A percentile compares a stretch with the other conserved stretches of the same genome.
phyloP scores from a whole-genome alignment of 352 stramenopile species.

The Phytophthora chlamydospora region DNA sequence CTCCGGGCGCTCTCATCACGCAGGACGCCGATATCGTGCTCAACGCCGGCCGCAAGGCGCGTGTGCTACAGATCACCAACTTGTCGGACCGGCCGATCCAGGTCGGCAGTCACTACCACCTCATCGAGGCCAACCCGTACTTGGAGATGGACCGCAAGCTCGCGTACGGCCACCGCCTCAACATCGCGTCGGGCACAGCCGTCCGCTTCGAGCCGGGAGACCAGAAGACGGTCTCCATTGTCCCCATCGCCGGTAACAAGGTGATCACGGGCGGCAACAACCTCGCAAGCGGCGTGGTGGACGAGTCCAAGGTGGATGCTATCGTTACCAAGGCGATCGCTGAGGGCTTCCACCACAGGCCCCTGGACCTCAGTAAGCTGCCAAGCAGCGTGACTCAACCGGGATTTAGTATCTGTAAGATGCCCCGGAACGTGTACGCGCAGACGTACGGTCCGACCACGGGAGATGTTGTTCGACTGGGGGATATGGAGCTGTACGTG shows the following conservation, averaged over 20 bases:
- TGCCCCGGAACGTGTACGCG: conserved; percentile 82
- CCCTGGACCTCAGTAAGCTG: conserved; percentile 35
- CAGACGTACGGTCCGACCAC: conserved; percentile 94
- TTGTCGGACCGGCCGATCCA: conserved; percentile 95
- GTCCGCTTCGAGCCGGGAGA: conserved; percentile 97
- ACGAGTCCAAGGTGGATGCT: conserved; percentile 53
- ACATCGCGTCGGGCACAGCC: conserved; percentile 93
- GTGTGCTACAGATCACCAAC: conserved; percentile 94
- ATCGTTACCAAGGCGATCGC: conserved; percentile 61
- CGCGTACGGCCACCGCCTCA: conserved; percentile 93
- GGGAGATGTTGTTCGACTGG: conserved; percentile 93
- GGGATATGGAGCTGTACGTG: conserved; percentile 93
- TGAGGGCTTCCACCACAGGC: conserved; percentile 69
- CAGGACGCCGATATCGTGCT: conserved; percentile 76
- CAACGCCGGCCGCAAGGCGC: conserved; percentile 77
- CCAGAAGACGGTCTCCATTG: conserved; percentile 94
- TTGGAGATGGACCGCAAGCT: conserved; percentile 94
- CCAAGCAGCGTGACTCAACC: conserved; percentile 31
- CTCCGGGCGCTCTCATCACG: conserved; percentile 68
- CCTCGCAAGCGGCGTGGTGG: conserved; percentile 85
- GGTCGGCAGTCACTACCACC: conserved; percentile 96
- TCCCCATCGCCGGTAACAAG: conserved; percentile 91
- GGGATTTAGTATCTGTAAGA: conserved; percentile 48
- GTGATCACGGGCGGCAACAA: conserved; percentile 90
- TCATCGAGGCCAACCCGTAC: conserved; percentile 96